phyloP scores from a whole-genome alignment of 1,284 basidiomycete species.

The Trichosporon sp. region DNA sequence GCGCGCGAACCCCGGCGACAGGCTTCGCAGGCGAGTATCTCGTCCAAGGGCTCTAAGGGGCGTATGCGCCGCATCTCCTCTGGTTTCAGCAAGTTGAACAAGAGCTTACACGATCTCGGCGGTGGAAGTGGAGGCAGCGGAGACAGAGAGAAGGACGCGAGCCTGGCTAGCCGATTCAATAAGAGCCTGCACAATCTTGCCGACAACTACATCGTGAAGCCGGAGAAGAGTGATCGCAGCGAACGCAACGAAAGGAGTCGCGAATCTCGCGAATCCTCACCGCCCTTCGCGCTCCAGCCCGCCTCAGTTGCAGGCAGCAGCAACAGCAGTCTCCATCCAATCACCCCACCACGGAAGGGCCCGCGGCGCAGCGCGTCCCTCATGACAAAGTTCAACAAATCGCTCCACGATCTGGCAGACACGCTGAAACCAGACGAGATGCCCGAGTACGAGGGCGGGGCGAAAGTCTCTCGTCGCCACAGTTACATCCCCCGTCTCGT shows the following conservation, averaged over 20 bases:
- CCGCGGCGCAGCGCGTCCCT: not conserved
- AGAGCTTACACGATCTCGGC: not conserved
- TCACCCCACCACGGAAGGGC: not conserved
- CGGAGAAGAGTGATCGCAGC: not conserved
- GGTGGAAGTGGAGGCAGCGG: not conserved
- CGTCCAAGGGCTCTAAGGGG: not conserved
- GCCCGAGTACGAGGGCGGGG: not conserved
- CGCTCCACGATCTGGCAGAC: conserved; percentile 9
- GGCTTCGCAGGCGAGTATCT: not conserved
- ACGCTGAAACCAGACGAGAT: not conserved
- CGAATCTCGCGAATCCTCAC: not conserved
- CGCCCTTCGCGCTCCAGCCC: not conserved
- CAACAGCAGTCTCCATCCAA: not conserved
- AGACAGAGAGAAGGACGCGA: not conserved
- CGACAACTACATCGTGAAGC: conserved; percentile 10
- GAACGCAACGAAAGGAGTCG: not conserved
- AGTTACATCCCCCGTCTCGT: conserved; percentile 10
- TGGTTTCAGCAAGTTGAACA: conserved; percentile 5
- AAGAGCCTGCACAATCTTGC: conserved; percentile 16
- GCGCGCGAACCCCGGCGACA: not conserved
- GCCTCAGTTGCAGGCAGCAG: not conserved
- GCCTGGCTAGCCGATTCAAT: conserved; percentile 9
- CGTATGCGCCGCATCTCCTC: conserved; percentile 5
- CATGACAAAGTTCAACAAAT: conserved; percentile 11
- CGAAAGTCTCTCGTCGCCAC: not conserved